Base-by-base conservation (phyloP, 1,284 basidiomycete genomes). In the Vanrija sp. region DNA sequence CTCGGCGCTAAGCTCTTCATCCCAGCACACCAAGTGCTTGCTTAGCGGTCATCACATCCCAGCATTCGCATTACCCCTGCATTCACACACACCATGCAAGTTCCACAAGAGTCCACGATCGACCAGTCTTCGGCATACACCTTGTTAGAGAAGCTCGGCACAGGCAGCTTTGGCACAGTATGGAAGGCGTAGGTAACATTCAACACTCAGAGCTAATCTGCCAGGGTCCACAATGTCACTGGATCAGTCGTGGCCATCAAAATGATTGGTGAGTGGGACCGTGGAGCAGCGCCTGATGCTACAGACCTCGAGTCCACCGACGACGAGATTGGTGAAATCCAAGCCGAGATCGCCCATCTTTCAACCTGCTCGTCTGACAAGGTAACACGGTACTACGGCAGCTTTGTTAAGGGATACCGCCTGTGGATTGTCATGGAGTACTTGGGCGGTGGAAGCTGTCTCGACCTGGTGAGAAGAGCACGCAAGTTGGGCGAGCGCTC, bases 401-500 rank as follows among this genome's bases (percentile, higher is more conserved):
- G 91, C 51, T 98, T 98, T 74, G 90, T 99, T 57, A 86, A 90
- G 61, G 86, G 89, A 15, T 98, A 95, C 80, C 96, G 97, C 74
- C 81, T 99, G 18, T 98, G 96, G 96, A 98, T 99, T 70, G 82
- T 99, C 68, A 98, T 98, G 96, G 95, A 99, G 75, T 98, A 92
- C 73, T 86, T 98, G 47, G 93, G 93, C 0, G 96, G 95, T 31
- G 95, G 95, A n/a, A 97, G 93, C 19, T 97, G 95, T 77, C 83
- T 96, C 48, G 95, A 98, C 73, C 81, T 98, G 46, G 78, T 79
- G 31, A 39, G 77, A 65, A 6, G 9, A n/a, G n/a, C n/a, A n/a
- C n/a, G 10, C 14, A 14, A 5, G 2, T 12, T 12, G 20, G 16
- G 18, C 16, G 1, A 6, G 0, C 6, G 43, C 54, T 54, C 19